A percentile compares a stretch with the other conserved stretches of the same genome.
These are phyloP conservation scores for Simplicillium sp. DNA, from an alignment of 2,329 filamentous ascomycete genomes.

Conservation along the genomic window DNA sequence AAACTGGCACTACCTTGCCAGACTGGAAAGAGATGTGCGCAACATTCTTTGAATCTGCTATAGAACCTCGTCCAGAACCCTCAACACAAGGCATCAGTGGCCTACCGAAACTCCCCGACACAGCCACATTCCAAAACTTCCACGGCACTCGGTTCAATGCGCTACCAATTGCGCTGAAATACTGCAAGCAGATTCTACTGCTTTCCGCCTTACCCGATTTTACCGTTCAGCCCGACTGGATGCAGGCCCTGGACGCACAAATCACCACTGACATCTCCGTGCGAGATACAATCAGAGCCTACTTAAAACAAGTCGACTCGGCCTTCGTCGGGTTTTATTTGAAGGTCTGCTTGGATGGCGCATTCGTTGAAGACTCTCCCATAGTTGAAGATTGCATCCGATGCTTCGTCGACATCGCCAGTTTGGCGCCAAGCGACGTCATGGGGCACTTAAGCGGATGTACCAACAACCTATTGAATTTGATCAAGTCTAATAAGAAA, in stretches of 20 bases:
- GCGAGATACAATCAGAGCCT: conserved; percentile 46
- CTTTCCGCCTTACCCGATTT: conserved; percentile 38
- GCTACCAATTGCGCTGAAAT: conserved; percentile 61
- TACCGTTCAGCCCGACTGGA: conserved; percentile 73
- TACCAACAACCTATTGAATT: conserved; percentile 42
- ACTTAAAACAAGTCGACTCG: conserved; percentile 34
- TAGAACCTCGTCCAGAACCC: conserved; percentile 15
- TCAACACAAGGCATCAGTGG: conserved; percentile 24
- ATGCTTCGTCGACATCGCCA: conserved; percentile 44
- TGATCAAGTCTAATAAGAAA: conserved; percentile 63
- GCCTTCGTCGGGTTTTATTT: conserved; percentile 34
- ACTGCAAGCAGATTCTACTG: conserved; percentile 48
- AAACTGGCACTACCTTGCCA: conserved; percentile 30
- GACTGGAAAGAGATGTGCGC: conserved; percentile 42
- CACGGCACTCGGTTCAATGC: conserved; percentile 37
- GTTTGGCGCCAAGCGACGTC: conserved; percentile 38
- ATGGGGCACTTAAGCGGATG: conserved; percentile 39
- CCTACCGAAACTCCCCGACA: conserved; percentile 7
- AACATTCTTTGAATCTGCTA: conserved; percentile 35
- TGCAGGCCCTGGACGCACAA: conserved; percentile 64
- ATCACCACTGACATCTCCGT: conserved; percentile 61
- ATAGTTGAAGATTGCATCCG: conserved; percentile 38
- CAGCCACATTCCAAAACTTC: conserved; percentile 34
- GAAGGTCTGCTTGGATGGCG: conserved; percentile 47
- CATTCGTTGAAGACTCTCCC: conserved; percentile 32